These are phyloP conservation scores for Dentipellis sp. DNA, from an alignment of 768 basidiomycete species.

Conservation along the genomic window DNA sequence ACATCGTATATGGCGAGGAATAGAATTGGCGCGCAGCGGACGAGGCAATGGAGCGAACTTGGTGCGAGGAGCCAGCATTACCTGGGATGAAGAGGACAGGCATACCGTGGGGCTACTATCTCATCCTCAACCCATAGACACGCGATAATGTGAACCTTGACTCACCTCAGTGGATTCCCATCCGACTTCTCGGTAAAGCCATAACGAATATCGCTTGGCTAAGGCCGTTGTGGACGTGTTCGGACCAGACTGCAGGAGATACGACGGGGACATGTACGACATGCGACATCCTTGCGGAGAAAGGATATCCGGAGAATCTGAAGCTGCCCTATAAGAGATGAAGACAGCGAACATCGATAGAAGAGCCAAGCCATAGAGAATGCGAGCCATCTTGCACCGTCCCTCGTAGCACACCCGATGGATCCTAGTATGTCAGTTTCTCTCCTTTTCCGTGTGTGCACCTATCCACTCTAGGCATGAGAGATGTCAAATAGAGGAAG, in stretches of 20 bases:
- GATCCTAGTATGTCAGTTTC: no score
- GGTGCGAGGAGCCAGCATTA: constrained; percentile 91
- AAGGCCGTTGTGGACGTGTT: constrained; percentile 64
- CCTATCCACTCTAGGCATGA: no score
- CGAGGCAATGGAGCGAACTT: constrained; percentile 91
- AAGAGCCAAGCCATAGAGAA: background rate
- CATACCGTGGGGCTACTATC: constrained; percentile 34
- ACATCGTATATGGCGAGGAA: constrained; percentile 44
- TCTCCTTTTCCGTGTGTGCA: background rate
- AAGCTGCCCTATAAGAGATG: constrained; percentile 5
- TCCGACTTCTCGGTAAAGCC: constrained; percentile 82
- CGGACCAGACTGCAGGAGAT: constrained; percentile 63
- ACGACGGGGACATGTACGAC: constrained; percentile 94
- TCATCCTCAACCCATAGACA: background rate
- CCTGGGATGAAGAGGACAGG: constrained; percentile 98
- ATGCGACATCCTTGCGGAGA: constrained; percentile 92
- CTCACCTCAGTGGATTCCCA: constrained; percentile 65
- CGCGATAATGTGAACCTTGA: constrained; percentile 1
- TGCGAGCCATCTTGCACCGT: background rate
- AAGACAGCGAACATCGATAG: constrained; percentile 1
- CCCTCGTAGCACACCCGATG: no score
- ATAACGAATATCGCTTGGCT: constrained; percentile 71
- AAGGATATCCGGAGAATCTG: constrained; percentile 22
- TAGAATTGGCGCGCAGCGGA: constrained; percentile 81
- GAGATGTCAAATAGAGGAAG: no score